Base-by-base conservation (phyloP, 106 monocot species). In the Acorus calamus region DNA sequence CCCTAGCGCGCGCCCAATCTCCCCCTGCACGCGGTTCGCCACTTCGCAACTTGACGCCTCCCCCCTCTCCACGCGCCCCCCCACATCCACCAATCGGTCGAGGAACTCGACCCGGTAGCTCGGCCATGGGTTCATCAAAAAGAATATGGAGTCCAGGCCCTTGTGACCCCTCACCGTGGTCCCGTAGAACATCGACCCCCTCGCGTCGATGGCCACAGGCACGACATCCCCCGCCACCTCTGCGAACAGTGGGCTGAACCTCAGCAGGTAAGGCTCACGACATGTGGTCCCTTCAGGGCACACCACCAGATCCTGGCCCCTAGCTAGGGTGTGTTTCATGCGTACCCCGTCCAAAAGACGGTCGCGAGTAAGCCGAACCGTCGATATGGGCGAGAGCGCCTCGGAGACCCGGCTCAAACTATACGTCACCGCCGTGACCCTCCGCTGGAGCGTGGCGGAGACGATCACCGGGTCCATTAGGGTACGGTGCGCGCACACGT, bases 231-330 rank as follows among this genome's bases (percentile, higher is more conserved):
- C 59, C 0, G 72, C 44, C 11, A 86, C 50, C 66, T 86, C 81
- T 0, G 78, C 81, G 47, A 86, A 86, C 60, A 86, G 50, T 0
- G 81, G 76, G 62, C 81, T 81, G 76, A 85, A 85, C 11, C 85
- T 49, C 14, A 81, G 71, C 0, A 85, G 72, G 28, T 73, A 85
- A 1, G 81, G 85, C 59, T 85, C 85, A 28, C 85, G 52, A 65
- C 85, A 85, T 0, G 85, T 85, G 47, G 82, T 83, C 7, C 82
- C 82, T 54, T 83, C 82, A 2, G 78, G 78, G 60, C 74, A 83
- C 10, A 83, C 82, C 52, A 83, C 78, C 14, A 83, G 49, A 9
- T 78, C 78, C 4, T 78, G 63, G 5, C 10, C 12, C 6, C 41
- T 8, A 2, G 71, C 74, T 45, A 74, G 11, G 43, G 42, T 28